Conservation (phyloP, 306 rosid genomes). For the Ceratonia siliqua region DNA sequence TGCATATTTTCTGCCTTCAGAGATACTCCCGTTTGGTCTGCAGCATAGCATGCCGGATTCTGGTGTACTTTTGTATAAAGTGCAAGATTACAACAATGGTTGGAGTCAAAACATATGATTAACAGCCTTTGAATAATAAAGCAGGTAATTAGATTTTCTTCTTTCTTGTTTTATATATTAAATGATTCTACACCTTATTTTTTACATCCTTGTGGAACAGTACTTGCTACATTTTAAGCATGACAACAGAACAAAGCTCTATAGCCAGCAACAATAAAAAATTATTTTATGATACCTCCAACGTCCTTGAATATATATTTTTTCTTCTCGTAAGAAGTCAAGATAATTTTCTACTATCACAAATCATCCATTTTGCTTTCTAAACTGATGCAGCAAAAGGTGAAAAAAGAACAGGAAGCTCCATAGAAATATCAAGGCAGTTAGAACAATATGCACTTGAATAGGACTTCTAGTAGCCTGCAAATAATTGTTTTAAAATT, state of each 20-base stretch:
- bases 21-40: conserved; percentile 51
- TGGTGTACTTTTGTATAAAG: conserved; percentile 59
- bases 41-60: conserved; percentile 61
- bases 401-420: neutral
- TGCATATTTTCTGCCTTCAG: conserved; percentile 71
- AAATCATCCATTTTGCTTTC: neutral
- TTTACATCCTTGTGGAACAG: neutral
- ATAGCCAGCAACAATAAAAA: conserved; percentile 2
- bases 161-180: conserved; percentile 2
- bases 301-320: neutral
- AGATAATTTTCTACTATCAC: neutral
- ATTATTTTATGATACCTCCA: neutral
- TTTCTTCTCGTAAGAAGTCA: neutral
- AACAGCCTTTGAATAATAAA: neutral
- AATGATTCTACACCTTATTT: conserved; percentile 1
- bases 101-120: neutral
- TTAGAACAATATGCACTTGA: conserved; percentile 5
- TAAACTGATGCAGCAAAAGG: neutral
- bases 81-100: neutral
- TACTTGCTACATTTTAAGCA: neutral
- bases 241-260: neutral
- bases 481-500: no score
- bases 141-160: neutral
- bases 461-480: neutral
- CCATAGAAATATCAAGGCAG: neutral